These are phyloP conservation scores for Agroathelia rolfsii DNA, from an alignment of 1,284 basidiomycete species.

Conservation along the genomic window DNA sequence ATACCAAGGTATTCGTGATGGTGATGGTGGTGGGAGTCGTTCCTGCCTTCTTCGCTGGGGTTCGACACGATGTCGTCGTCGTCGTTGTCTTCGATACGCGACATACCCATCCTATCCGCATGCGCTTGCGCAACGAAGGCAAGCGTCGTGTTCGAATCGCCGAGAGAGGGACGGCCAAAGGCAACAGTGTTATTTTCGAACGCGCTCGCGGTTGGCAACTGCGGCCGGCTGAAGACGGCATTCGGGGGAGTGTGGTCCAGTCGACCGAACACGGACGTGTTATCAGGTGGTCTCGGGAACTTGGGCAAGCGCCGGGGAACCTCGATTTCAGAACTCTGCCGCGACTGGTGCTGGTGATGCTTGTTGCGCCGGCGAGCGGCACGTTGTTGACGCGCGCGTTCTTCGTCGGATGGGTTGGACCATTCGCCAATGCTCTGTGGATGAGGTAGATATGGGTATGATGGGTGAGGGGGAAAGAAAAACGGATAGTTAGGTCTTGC, in stretches of 20 bases:
- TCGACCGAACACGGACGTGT: conserved; percentile 21
- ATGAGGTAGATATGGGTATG: conserved; percentile 7
- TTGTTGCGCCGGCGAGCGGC: conserved; percentile 49
- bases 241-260: conserved; percentile 1
- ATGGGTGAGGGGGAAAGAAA: conserved; percentile 3
- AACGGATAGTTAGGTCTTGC: conserved; percentile 2
- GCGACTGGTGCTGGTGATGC: conserved; percentile 28
- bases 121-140: too few relatives aligned
- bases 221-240: background rate
- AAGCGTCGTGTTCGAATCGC: too few relatives aligned
- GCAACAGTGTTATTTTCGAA: too few relatives aligned
- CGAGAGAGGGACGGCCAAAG: too few relatives aligned
- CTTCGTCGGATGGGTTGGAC: conserved; percentile 84
- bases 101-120: too few relatives aligned
- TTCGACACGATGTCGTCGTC: conserved; percentile 75
- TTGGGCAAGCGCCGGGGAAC: conserved; percentile 62
- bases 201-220: too few relatives aligned
- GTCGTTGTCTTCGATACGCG: conserved; percentile 11
- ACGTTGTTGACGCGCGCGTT: conserved; percentile 59
- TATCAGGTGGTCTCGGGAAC: conserved; percentile 65
- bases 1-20: conserved; percentile 35
- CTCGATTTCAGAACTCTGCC: too few relatives aligned
- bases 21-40: conserved; percentile 21
- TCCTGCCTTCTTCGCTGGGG: conserved; percentile 61
- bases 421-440: conserved; percentile 71